Percentiles rank a stretch among this genome's conserved stretches.
Evolutionary conservation across 169 alveolate species (phyloP).

Genomic region (Cryptosporidium felis): DNA sequence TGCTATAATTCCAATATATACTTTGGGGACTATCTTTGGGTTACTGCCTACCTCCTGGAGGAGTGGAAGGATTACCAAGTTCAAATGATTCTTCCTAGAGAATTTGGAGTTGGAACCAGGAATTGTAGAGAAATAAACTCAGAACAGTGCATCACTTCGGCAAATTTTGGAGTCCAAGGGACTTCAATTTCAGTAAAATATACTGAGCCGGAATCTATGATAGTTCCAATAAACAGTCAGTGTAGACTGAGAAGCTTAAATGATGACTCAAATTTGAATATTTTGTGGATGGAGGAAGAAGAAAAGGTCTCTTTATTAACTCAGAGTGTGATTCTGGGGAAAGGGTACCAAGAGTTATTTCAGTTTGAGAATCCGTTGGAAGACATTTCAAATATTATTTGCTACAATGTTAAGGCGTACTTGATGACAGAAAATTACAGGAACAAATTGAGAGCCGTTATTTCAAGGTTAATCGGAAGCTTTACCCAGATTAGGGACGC

Average conservation of each 20-base stretch:
- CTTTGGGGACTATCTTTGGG: constrained; percentile 57
- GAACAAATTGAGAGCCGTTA: neutral
- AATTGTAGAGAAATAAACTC: constrained; percentile 2
- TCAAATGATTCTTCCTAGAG: constrained; percentile 17
- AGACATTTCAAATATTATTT: constrained; percentile 16
- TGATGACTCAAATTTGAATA: neutral
- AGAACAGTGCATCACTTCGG: constrained; percentile 47
- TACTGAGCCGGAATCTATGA: neutral
- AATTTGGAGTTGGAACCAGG: neutral
- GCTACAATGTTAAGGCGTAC: constrained; percentile 15
- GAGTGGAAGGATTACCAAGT: neutral
- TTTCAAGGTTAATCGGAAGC: neutral
- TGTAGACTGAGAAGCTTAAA: neutral
- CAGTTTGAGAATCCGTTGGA: neutral
- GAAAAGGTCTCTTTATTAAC: neutral
- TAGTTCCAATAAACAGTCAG: neutral
- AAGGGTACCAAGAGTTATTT: constrained; percentile 27
- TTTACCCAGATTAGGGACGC: neutral
- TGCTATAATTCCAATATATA: constrained; percentile 37
- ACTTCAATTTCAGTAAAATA: neutral
- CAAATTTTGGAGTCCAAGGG: neutral
- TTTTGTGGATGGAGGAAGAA: constrained; percentile 7
- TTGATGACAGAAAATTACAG: neutral
- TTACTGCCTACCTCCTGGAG: neutral
- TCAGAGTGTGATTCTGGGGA: constrained; percentile 19